Evolutionary conservation across 768 basidiomycete species (phyloP), one percentile per base, ranked within the genome.

Genomic region (Xerocomellus amylosporus): DNA sequence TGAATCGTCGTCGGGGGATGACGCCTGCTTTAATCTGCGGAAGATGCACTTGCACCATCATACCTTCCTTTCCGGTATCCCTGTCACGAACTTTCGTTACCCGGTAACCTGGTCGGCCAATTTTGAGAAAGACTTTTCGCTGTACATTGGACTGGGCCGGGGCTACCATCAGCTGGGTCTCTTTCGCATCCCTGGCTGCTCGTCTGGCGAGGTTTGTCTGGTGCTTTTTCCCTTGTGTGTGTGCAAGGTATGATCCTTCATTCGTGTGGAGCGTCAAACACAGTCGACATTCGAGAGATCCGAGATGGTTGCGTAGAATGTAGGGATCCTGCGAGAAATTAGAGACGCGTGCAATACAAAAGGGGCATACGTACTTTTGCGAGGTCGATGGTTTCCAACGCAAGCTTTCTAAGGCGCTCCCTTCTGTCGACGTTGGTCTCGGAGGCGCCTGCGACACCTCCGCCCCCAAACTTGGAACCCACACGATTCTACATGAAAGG

Each of bases 221-320:
- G 70, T 98, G 97, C 69, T 98, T 99, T 77, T 98, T 99, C 20
- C 97, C 97, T 76, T 98, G 97, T 0, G 97, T 99, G 64, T 99
- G 97, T 0, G 97, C 97, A 45, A 99, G 88, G 71, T 98, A 98
- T 14, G 95, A 97, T 19, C 97, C 97, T 74, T 99, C 97, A 65
- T 98, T 98, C n/a, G 96, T 98, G 74, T 99, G 97, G 12, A 99
- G 82, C 0, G 97, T 99, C 44, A 99, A 76, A 71, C 97, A 98
- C 28, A 99, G 82, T 64, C 95, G 91, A 77, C 97, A 99, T 83
- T 98, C 96, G 39, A 98, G 84, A 9, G 95, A 98, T 39, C 97
- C 97, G 54, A 99, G 82, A 73, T 99, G 97, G 71, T 98, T 99
- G 73, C 96, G 92, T 36, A 99, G 84, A 69, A 99, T 98, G 72